Conservation (phyloP, 1,284 basidiomycete species). For the Erythrobasidium hasegawianum region DNA sequence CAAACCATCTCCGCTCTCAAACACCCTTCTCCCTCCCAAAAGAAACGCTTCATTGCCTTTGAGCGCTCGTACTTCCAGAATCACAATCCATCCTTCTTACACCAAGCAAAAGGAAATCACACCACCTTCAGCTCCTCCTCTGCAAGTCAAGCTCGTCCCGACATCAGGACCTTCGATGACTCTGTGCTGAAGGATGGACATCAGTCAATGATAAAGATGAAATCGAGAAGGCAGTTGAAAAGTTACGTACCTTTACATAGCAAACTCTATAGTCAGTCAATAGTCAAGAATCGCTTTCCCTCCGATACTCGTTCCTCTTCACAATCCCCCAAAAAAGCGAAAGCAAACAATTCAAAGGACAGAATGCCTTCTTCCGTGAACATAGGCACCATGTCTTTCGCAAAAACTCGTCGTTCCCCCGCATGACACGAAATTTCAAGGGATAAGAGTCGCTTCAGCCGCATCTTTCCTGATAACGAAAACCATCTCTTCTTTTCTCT, state of each 20-base stretch:
- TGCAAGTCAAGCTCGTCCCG: conserved; percentile 30
- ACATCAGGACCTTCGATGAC: conserved; percentile 33
- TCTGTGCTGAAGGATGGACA: conserved; percentile 18
- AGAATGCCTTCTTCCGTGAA: no score
- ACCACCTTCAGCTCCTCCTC: conserved; percentile 17
- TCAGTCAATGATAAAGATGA: background rate
- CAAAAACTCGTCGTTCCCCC: no score
- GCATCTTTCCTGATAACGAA: no score
- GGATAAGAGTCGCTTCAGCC: no score
- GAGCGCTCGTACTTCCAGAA: background rate
- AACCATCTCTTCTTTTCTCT: no score
- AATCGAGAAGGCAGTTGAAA: background rate
- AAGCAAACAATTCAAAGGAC: no score
- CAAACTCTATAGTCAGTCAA: conserved; percentile 1
- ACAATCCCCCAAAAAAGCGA: no score
- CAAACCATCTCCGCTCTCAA: conserved; percentile 1
- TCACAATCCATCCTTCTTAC: background rate
- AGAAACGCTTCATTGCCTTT: background rate
- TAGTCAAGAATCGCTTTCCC: no score
- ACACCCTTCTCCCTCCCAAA: background rate
- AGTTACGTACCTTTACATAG: background rate
- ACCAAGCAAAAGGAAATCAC: conserved; percentile 17
- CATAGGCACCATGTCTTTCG: no score
- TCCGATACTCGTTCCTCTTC: no score
- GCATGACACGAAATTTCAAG: no score